Base-by-base conservation (phyloP, 768 basidiomycete species). In the Lactarius akahatsu region DNA sequence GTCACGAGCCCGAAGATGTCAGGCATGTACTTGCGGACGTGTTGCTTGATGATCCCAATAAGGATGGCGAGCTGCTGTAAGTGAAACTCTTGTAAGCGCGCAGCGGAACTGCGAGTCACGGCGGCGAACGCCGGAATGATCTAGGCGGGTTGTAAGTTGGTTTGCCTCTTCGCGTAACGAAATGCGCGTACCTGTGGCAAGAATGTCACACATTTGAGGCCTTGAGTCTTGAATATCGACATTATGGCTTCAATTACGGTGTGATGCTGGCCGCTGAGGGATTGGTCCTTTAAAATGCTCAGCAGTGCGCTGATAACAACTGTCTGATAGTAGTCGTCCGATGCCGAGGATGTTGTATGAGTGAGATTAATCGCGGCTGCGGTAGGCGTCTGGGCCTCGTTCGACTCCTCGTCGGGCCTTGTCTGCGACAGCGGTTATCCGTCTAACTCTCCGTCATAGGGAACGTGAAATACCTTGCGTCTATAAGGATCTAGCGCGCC, bases 191-290 rank as follows among this genome's bases (percentile, higher is more conserved):
- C 94, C 82, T 97, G 95, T 54, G 96, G 92, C 30, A 99, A 78
- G 78, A 98, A 98, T 2, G 92, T 86, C 23, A 96, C 95, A 75
- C 94, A 97, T 81, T 96, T 95, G 74, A 98, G 79, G 16, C 96
- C 95, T 74, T 98, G 96, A 0, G 95, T 97, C 77, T 96, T 95
- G 84, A 98, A 99, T 67, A 99, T 98, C 56, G 94, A 90, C 94
- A 98, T 98, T 71, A 99, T 91, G 1, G 95, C 95, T 75, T 98
- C 95, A 64, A 98, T 95, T 57, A 96, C 96, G 28, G 88, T 91
- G 72, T 97, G 91, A 72, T 98, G 95, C 71, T 93, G 89, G 63
- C 81, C 87, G 72, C 84, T 90, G 66, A 97, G 82, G 1, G 94
- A 88, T 62, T 92, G 88, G 74, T 99, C 97, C 73, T 89, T 92